Percentiles rank a stretch among this genome's conserved stretches.
Evolutionary conservation across 305 asterid species (phyloP).

Genomic region (Rubia balearica): DNA sequence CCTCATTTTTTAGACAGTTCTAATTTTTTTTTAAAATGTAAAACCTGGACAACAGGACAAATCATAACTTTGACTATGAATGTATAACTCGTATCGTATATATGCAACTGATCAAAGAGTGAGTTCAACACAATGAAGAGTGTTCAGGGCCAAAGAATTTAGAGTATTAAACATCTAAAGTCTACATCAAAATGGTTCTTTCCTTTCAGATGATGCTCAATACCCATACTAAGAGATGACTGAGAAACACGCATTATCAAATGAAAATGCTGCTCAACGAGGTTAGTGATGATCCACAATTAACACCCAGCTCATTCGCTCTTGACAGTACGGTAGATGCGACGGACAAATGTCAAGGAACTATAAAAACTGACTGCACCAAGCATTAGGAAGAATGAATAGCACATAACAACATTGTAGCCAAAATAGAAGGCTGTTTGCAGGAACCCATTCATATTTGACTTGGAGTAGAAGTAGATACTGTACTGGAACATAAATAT

Average conservation of each 20-base stretch:
- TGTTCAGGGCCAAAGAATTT: not conserved
- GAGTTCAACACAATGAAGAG: not conserved
- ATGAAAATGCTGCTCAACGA: not conserved
- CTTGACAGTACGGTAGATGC: slow-evolving; percentile 56
- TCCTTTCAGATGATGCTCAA: not conserved
- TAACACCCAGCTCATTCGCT: slow-evolving; percentile 41
- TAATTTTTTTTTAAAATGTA: no score
- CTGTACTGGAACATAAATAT: slow-evolving; percentile 59
- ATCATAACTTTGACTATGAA: no score
- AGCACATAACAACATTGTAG: slow-evolving; percentile 64
- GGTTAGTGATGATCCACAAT: not conserved
- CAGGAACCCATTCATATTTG: slow-evolving; percentile 64
- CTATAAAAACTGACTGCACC: slow-evolving; percentile 61
- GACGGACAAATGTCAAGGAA: slow-evolving; percentile 54
- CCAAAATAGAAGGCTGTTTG: slow-evolving; percentile 62
- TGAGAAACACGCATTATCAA: no score
- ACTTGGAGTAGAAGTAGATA: slow-evolving; percentile 50
- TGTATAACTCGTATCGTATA: no score
- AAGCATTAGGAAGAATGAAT: slow-evolving; percentile 69
- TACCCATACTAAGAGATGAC: not conserved
- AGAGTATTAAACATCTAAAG: not conserved
- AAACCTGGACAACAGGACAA: no score
- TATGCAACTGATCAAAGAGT: not conserved
- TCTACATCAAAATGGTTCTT: not conserved
- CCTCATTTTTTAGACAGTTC: no score